These are phyloP conservation scores for Ophiocordyceps camponoti-saundersi DNA, from an alignment of 2,329 filamentous ascomycete species.

Conservation along the genomic window DNA sequence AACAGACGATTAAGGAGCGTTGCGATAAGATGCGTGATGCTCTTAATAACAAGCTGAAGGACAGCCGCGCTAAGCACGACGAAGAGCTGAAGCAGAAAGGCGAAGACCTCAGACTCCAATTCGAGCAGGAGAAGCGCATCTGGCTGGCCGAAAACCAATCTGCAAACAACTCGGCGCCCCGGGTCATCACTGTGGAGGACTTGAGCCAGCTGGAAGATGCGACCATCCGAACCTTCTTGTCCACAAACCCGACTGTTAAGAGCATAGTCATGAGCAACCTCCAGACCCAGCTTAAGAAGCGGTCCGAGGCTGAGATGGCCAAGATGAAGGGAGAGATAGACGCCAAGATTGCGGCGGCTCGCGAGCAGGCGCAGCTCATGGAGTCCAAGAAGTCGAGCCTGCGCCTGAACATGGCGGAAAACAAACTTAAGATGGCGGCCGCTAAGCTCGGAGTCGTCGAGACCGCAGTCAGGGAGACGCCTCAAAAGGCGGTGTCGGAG, in stretches of 20 bases:
- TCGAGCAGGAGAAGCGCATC: slow-evolving; percentile 48
- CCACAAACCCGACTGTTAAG: slow-evolving; percentile 38
- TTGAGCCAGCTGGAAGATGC: slow-evolving; percentile 34
- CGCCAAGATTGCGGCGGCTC: slow-evolving; percentile 33
- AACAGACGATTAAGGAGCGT: slow-evolving; percentile 43
- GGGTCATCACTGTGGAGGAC: no score
- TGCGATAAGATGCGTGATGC: slow-evolving; percentile 53
- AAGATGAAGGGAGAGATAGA: slow-evolving; percentile 40
- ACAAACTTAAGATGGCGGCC: slow-evolving; percentile 41
- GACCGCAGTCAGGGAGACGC: slow-evolving; percentile 70
- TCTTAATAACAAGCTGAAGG: slow-evolving; percentile 53
- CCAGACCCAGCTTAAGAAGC: slow-evolving; percentile 47
- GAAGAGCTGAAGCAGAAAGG: slow-evolving; percentile 36
- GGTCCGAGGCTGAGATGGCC: slow-evolving; percentile 48
- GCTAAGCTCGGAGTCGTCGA: slow-evolving; percentile 68
- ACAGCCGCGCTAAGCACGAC: slow-evolving; percentile 37
- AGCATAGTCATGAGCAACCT: slow-evolving; percentile 44
- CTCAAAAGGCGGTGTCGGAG: slow-evolving; percentile 65
- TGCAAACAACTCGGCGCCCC: slow-evolving; percentile 8
- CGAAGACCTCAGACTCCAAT: slow-evolving; percentile 32
- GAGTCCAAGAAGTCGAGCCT: slow-evolving; percentile 58
- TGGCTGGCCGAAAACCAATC: slow-evolving; percentile 35
- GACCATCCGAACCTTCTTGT: slow-evolving; percentile 38
- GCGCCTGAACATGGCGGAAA: slow-evolving; percentile 66
- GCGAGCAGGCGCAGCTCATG: slow-evolving; percentile 51